Evolutionary conservation across 305 asterid species (phyloP).

Genomic region (Fraxinus latifolia): DNA sequence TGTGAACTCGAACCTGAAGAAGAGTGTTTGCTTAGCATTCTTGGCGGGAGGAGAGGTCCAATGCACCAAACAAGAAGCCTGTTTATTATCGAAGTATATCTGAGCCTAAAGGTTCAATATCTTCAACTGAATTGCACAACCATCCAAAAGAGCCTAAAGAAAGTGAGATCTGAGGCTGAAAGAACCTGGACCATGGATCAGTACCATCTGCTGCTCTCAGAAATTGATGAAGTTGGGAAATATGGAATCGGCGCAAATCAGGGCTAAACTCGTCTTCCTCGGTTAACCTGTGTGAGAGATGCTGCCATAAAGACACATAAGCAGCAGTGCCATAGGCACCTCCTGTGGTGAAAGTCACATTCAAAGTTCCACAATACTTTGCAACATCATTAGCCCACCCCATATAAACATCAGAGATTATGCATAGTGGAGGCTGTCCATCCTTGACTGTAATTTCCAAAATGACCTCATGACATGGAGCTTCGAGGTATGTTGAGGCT

Average conservation of each 20-base stretch:
- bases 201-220: conserved; percentile 64
- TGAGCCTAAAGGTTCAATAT: conserved; percentile 61
- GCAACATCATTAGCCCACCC: conserved; percentile 79
- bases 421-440: conserved; percentile 64
- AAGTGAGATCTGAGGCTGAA: conserved; percentile 44
- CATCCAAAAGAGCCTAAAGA: conserved; percentile 50
- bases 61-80: conserved; percentile 66
- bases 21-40: conserved; percentile 28
- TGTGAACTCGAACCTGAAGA: background rate
- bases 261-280: conserved; percentile 37
- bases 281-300: conserved; percentile 65
- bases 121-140: conserved; percentile 64
- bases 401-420: conserved; percentile 66
- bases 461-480: conserved; percentile 25
- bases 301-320: conserved; percentile 61
- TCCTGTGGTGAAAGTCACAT: conserved; percentile 61
- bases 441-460: conserved; percentile 29
- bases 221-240: conserved; percentile 53
- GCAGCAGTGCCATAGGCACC: conserved; percentile 90
- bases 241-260: conserved; percentile 42
- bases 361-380: conserved; percentile 36
- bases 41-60: conserved; percentile 69
- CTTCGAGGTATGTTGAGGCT: conserved; percentile 45
- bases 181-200: conserved; percentile 69
- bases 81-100: conserved; percentile 38